Evolutionary conservation across 2,329 filamentous ascomycete species (phyloP), one percentile per base, ranked within the genome.

Genomic region (Sporothrix globosa): DNA sequence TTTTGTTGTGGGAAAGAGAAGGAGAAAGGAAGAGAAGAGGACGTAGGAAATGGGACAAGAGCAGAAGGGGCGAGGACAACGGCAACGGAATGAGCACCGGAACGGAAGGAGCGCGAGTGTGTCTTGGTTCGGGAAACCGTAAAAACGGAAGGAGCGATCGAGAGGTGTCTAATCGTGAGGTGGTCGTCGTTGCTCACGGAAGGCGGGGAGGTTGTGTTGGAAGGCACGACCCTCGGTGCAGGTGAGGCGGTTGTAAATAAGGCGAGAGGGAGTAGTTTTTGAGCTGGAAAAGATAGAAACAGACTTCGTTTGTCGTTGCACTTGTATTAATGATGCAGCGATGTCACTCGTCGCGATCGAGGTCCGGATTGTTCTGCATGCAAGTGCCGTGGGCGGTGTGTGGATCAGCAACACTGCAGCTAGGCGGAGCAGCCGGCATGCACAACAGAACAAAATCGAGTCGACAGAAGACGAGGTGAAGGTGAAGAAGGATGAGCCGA

Each of bases 131-230:
- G 34, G 34, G n/a, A 61, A 13, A 14, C 56, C 24, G 56, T 44
- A 14, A 44, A 61, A 61, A 61, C 34, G 58, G 68, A 63, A 69
- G 68, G 68, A 39, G 68, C 68, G 68, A 65, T 17, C 56, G 56
- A 54, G 30, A 24, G 30, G 52, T 34, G 58, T 24, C 11, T 4
- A 6, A 34, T 30, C n/a, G 60, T 46, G 19, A 41, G 46, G 44
- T 24, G 14, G 60, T n/a, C 14, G 60, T 65, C 17, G 60, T 30
- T 65, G 60, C 14, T 30, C 41, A 44, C 17, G 14, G 58, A 39
- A 61, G 52, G 67, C 54, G 54, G 56, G 50, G 46, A 69, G 27
- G 39, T 39, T 30, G 19, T 41, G 17, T 56, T 24, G 67, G 67
- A 69, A 63, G 56, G 67, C 14, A 46, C 54, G 53, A 10, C 39